phyloP scores from a whole-genome alignment of 1,139 yeast species.

The Protomyces lactucae-debilis region DNA sequence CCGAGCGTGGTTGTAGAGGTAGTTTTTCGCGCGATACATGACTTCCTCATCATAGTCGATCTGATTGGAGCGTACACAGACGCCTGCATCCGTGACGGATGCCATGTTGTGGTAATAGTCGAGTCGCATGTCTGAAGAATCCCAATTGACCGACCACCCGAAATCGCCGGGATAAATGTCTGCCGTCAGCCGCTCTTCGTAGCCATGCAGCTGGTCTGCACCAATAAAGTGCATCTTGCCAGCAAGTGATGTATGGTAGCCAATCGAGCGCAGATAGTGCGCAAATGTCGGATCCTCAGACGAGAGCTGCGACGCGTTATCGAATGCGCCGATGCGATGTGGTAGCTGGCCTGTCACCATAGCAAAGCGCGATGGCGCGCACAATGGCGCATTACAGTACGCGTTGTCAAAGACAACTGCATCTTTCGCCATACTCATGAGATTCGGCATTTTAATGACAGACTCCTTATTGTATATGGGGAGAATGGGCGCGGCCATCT shows the following conservation, averaged over 20 bases:
- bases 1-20: constrained; percentile 18
- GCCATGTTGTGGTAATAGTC: constrained; percentile 27
- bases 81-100: constrained; percentile 26
- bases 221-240: constrained; percentile 27
- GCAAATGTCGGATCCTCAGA: constrained; percentile 23
- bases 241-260: constrained; percentile 21
- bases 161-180: constrained; percentile 25
- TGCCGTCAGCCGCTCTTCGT: constrained; percentile 22
- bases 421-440: constrained; percentile 21
- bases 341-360: constrained; percentile 26
- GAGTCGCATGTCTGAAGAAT: constrained; percentile 15
- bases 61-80: constrained; percentile 25
- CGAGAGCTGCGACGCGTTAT: constrained; percentile 22
- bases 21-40: constrained; percentile 26
- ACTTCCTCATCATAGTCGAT: constrained; percentile 25
- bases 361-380: constrained; percentile 26
- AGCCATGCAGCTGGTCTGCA: constrained; percentile 25
- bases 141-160: constrained; percentile 26
- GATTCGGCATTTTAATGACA: constrained; percentile 22
- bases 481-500: constrained; percentile 25
- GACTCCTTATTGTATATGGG: constrained; percentile 21
- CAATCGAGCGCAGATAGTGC: constrained; percentile 21
- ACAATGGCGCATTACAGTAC: constrained; percentile 22
- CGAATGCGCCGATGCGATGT: constrained; percentile 24
- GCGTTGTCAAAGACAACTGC: constrained; percentile 24